Percentiles rank a stretch among this genome's conserved stretches.
Conservation (phyloP, 1,139 yeast species). For the Scheffersomyces segobiensis region DNA sequence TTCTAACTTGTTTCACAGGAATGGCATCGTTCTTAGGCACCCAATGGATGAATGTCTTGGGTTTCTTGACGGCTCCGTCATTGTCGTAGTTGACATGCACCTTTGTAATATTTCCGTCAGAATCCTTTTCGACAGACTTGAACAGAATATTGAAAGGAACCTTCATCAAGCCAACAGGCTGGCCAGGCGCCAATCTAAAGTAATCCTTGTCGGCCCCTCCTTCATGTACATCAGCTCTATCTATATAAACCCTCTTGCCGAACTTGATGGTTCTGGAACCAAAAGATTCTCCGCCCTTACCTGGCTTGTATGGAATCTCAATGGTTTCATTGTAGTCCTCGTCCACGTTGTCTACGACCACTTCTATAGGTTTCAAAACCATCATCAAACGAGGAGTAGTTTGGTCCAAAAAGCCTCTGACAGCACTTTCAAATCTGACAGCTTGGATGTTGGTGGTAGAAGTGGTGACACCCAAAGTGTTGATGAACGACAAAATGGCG, state of each 20-base stretch:
- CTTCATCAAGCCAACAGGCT: slow-evolving; percentile 93
- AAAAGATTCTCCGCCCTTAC: slow-evolving; percentile 43
- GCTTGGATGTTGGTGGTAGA: slow-evolving; percentile 89
- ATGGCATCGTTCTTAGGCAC: slow-evolving; percentile 68
- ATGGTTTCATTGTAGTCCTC: slow-evolving; percentile 72
- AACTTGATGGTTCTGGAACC: slow-evolving; percentile 81
- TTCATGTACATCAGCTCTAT: slow-evolving; percentile 82
- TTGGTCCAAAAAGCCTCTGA: slow-evolving; percentile 84
- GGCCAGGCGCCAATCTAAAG: slow-evolving; percentile 91
- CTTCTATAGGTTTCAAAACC: slow-evolving; percentile 82
- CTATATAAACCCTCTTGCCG: slow-evolving; percentile 77
- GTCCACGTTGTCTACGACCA: slow-evolving; percentile 77
- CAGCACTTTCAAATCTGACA: slow-evolving; percentile 83
- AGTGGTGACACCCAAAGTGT: slow-evolving; percentile 96
- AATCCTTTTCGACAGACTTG: slow-evolving; percentile 64
- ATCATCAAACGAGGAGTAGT: slow-evolving; percentile 95
- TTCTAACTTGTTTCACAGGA: slow-evolving; percentile 72
- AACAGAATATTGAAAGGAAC: slow-evolving; percentile 85
- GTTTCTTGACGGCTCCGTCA: slow-evolving; percentile 56
- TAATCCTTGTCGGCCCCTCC: slow-evolving; percentile 54
- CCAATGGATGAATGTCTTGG: slow-evolving; percentile 98
- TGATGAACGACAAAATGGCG: slow-evolving; percentile 87
- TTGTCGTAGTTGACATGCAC: slow-evolving; percentile 82
- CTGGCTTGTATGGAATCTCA: slow-evolving; percentile 89
- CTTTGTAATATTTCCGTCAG: slow-evolving; percentile 61